phyloP scores from a whole-genome alignment of 805 yeast species.

The Sugiyamaella lignohabitans region DNA sequence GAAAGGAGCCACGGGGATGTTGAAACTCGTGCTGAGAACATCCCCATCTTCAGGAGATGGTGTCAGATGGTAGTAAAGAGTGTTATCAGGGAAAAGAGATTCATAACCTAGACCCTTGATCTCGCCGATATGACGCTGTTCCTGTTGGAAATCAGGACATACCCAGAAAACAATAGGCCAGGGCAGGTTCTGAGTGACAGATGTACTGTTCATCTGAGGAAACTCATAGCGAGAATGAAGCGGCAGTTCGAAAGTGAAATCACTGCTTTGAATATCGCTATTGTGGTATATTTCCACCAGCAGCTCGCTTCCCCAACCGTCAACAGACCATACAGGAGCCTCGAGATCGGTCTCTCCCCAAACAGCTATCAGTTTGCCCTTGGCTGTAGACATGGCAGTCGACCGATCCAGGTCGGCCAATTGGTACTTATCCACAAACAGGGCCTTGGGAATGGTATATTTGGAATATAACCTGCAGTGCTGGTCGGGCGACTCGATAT shows the following conservation, averaged over 20 bases:
- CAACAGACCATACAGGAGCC: constrained; percentile 44
- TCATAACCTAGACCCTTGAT: constrained; percentile 39
- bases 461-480: constrained; percentile 41
- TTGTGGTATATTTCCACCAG: constrained; percentile 33
- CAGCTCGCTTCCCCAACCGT: constrained; percentile 43
- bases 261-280: constrained; percentile 18
- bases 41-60: constrained; percentile 17
- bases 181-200: constrained; percentile 25
- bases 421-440: constrained; percentile 54
- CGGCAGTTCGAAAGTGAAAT: constrained; percentile 34
- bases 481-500: constrained; percentile 14
- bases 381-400: constrained; percentile 21
- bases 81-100: constrained; percentile 40
- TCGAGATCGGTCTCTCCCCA: constrained; percentile 57
- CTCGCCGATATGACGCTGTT: constrained; percentile 1
- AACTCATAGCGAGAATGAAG: constrained; percentile 47
- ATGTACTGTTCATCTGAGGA: constrained; percentile 30
- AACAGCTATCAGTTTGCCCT: constrained; percentile 33
- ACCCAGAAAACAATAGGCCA: constrained; percentile 46
- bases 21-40: constrained; percentile 22
- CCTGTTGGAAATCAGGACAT: constrained; percentile 35
- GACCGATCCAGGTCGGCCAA: constrained; percentile 33
- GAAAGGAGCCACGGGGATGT: constrained; percentile 41
- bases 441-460: constrained; percentile 38
- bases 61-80: constrained; percentile 36